phyloP scores from a whole-genome alignment of 2,329 filamentous ascomycete genomes.

The Fusarium robinianum region DNA sequence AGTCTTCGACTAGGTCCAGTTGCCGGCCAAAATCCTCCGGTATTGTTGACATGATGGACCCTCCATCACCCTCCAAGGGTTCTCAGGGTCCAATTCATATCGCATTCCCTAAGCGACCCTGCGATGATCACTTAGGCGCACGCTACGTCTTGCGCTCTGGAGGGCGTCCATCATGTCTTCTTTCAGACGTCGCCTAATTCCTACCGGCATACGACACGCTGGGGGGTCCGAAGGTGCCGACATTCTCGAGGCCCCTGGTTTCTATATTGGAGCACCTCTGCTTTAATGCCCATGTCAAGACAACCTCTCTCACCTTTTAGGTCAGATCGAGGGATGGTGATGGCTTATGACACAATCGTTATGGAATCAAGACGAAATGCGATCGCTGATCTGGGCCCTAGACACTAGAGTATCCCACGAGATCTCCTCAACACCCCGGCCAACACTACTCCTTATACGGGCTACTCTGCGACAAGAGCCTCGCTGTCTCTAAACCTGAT shows the following conservation, averaged over 20 bases:
- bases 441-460: slow-evolving; percentile 3
- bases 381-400: neutral
- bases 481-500: slow-evolving; percentile 13
- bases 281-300: slow-evolving; percentile 2
- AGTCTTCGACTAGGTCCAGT: slow-evolving; percentile 7
- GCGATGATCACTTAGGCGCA: slow-evolving; percentile 22
- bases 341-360: slow-evolving; percentile 22
- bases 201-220: slow-evolving; percentile 3
- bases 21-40: slow-evolving; percentile 31
- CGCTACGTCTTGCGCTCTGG: slow-evolving; percentile 7
- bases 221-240: slow-evolving; percentile 26
- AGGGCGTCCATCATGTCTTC: slow-evolving; percentile 1
- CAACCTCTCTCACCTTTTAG: slow-evolving; percentile 2
- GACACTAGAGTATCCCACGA: slow-evolving; percentile 9
- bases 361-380: slow-evolving; percentile 3
- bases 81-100: slow-evolving; percentile 10
- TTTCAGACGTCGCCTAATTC: neutral
- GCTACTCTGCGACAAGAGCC: slow-evolving; percentile 21
- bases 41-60: slow-evolving; percentile 9
- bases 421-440: slow-evolving; percentile 7
- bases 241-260: slow-evolving; percentile 14
- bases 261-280: neutral
- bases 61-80: slow-evolving; percentile 12
- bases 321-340: slow-evolving; percentile 5
- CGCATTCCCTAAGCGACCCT: slow-evolving; percentile 23